A percentile compares a stretch with the other conserved stretches of the same genome.
Evolutionary conservation across 108 stramenopile genomes (phyloP).

Genomic region (Cyclotella choctawhatcheeana): DNA sequence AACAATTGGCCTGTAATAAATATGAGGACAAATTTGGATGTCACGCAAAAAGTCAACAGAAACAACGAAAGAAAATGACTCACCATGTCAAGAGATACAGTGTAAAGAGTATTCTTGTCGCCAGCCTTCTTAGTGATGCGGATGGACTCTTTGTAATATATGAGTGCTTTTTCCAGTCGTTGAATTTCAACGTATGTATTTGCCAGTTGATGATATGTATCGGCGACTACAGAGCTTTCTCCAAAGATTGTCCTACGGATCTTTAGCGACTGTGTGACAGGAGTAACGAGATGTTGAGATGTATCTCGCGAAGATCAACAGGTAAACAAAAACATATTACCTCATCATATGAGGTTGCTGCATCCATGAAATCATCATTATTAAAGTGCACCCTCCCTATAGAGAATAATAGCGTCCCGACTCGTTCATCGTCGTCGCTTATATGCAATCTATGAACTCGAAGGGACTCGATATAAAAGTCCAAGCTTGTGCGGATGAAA

Average conservation of each 20-base stretch:
- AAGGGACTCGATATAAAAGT: constrained; percentile 52
- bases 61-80: no score
- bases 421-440: constrained; percentile 40
- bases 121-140: constrained; percentile 36
- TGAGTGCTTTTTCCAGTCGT: constrained; percentile 43
- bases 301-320: background rate
- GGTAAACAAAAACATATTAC: background rate
- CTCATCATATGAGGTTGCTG: constrained; percentile 46
- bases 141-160: constrained; percentile 46
- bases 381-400: constrained; percentile 35
- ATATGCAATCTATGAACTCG: constrained; percentile 39
- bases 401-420: constrained; percentile 33
- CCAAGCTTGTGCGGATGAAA: no score
- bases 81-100: constrained; percentile 47
- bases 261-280: constrained; percentile 14
- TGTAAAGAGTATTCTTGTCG: constrained; percentile 25
- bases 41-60: no score
- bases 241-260: constrained; percentile 32
- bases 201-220: constrained; percentile 47
- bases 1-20: constrained; percentile 45
- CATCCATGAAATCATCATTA: constrained; percentile 12
- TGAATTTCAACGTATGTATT: constrained; percentile 27
- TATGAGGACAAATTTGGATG: no score
- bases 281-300: background rate
- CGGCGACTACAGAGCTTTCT: constrained; percentile 37